phyloP scores from a whole-genome alignment of 2,329 filamentous ascomycete genomes.

The Paecilomyces formosus region DNA sequence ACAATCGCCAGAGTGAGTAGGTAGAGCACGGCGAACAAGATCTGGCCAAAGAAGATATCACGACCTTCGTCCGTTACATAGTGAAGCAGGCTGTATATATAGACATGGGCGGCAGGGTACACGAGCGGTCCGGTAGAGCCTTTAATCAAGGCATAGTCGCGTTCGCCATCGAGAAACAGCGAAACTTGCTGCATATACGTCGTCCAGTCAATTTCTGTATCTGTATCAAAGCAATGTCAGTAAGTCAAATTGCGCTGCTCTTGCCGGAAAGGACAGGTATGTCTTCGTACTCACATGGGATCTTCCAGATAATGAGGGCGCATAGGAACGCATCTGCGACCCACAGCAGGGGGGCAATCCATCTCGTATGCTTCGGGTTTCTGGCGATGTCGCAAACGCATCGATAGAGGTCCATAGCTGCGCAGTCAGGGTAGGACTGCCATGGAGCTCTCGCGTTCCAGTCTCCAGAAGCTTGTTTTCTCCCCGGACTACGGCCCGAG shows the following conservation, averaged over 20 bases:
- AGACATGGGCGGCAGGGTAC: conserved; percentile 90
- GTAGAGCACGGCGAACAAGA: conserved; percentile 75
- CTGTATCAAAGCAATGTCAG: conserved; percentile 39
- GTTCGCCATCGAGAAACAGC: conserved; percentile 74
- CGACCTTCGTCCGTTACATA: conserved; percentile 66
- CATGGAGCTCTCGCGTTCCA: conserved; percentile 3
- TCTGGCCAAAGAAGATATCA: conserved; percentile 74
- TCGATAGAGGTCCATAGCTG: conserved; percentile 25
- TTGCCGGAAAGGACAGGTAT: background rate
- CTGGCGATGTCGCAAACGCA: conserved; percentile 35
- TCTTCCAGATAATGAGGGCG: conserved; percentile 65
- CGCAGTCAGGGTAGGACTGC: background rate
- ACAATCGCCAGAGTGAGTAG: conserved; percentile 67
- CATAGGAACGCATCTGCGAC: conserved; percentile 66
- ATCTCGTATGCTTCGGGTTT: conserved; percentile 52
- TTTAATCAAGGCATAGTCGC: conserved; percentile 77
- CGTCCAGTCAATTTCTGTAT: conserved; percentile 97
- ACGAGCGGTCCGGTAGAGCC: conserved; percentile 89
- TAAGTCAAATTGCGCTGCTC: background rate
- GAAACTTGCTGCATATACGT: conserved; percentile 93
- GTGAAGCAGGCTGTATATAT: conserved; percentile 78
- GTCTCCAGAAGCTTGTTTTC: conserved; percentile 2
- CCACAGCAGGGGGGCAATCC: conserved; percentile 61
- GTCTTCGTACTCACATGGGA: conserved; percentile 61
- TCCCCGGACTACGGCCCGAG: background rate